These are phyloP conservation scores for Lojkania enalia DNA, from an alignment of 2,329 filamentous ascomycete genomes.

Conservation along the genomic window DNA sequence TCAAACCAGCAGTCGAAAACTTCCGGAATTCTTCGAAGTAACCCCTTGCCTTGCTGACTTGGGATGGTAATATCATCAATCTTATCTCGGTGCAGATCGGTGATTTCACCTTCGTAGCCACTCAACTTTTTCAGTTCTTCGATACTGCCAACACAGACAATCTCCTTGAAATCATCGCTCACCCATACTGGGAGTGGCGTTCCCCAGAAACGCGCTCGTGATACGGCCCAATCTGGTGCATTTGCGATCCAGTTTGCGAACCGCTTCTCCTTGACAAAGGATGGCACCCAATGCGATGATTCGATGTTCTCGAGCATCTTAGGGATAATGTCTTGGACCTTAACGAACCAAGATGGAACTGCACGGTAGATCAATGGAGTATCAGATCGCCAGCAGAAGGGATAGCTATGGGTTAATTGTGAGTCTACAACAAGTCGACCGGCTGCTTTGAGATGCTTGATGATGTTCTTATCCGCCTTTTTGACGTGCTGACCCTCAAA, in stretches of 20 bases:
- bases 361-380: constrained; percentile 91
- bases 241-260: constrained; percentile 92
- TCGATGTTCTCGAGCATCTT: constrained; percentile 91
- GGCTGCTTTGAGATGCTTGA: constrained; percentile 79
- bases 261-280: constrained; percentile 85
- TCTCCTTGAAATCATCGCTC: constrained; percentile 84
- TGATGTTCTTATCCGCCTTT: constrained; percentile 87
- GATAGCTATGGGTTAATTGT: constrained; percentile 88
- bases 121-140: constrained; percentile 82
- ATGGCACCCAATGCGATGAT: constrained; percentile 87
- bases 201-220: constrained; percentile 92
- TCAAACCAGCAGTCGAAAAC: constrained; percentile 99
- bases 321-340: constrained; percentile 79
- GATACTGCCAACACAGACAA: constrained; percentile 83
- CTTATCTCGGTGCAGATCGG: constrained; percentile 88
- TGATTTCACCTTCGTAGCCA: constrained; percentile 81
- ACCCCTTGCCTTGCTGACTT: constrained; percentile 82
- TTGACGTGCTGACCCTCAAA: constrained; percentile 90
- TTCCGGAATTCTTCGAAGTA: constrained; percentile 78
- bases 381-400: constrained; percentile 93
- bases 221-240: constrained; percentile 94
- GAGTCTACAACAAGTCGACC: constrained; percentile 82
- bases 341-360: constrained; percentile 93
- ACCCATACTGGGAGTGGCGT: constrained; percentile 92
- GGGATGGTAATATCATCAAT: constrained; percentile 94